Conservation (phyloP, 805 yeast species). For the Jamesozyma gamospora region DNA sequence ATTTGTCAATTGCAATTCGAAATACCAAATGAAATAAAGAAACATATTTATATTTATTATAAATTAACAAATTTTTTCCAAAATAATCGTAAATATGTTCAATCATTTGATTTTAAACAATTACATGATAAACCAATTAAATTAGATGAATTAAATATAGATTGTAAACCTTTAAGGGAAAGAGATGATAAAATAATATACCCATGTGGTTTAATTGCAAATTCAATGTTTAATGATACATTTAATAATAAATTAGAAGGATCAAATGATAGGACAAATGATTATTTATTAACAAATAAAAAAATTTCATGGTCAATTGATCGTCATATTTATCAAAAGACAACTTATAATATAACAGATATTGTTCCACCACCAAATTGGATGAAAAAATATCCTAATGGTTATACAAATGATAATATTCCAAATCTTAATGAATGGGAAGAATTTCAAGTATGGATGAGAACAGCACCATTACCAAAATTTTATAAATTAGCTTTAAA, state of each 20-base stretch:
- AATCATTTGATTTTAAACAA: constrained; percentile 72
- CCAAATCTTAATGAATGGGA: constrained; percentile 63
- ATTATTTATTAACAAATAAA: constrained; percentile 36
- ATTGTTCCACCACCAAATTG: constrained; percentile 82
- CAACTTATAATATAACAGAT: constrained; percentile 47
- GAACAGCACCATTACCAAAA: constrained; percentile 85
- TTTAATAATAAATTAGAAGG: constrained; percentile 39
- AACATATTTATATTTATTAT: constrained; percentile 72
- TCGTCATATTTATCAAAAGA: constrained; percentile 50
- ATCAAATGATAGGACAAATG: constrained; percentile 26
- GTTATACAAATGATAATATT: constrained; percentile 57
- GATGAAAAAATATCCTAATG: constrained; percentile 59
- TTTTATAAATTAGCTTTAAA: constrained; percentile 76
- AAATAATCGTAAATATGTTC: constrained; percentile 89
- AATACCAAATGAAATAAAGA: constrained; percentile 57
- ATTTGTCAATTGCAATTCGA: constrained; percentile 63
- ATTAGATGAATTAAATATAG: constrained; percentile 37
- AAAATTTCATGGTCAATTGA: constrained; percentile 71
- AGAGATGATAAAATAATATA: constrained; percentile 37
- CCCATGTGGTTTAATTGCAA: constrained; percentile 82
- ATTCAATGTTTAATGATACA: constrained; percentile 71
- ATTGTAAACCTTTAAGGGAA: constrained; percentile 30
- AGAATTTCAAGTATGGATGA: constrained; percentile 79
- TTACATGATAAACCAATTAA: constrained; percentile 64
- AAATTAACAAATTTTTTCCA: constrained; percentile 84